Evolutionary conservation across 225 moss, liverwort and hornwort species (phyloP), one percentile per base, ranked within the genome.

Genomic region (Antitrichia curtipendula): DNA sequence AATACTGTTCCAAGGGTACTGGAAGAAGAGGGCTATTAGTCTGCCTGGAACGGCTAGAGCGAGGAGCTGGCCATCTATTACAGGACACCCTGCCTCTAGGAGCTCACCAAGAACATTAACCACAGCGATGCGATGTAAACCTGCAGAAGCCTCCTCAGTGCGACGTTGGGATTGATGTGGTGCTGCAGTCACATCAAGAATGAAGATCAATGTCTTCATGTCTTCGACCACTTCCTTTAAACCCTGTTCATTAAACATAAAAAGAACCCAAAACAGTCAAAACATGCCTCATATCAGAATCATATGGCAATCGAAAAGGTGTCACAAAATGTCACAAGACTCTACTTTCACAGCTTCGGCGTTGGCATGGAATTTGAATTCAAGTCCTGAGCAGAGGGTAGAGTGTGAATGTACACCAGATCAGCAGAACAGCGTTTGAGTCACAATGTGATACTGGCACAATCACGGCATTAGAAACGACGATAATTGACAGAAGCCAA

Each of bases 1-100:
- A 70, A 97, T 95, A 89, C 92, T 96, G 89, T 97, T 97, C 96
- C 97, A 96, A 73, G 97, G 97, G 78, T 94, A 96, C 58, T 93
- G 94, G 73, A 96, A 94, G 86, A 97, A 93, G 73, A 97, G 95
- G 84, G 88, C 81, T 72, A 94, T 86, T 41, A 97, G 93, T 87
- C 89, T 97, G 91, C 84, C 71, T 86, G 95, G 94, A 88, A 94
- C 84, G 86, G 82, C 93, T 81, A 95, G 89, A 82, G 87, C 90
- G 69, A 96, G 86, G 79, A 96, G 90, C 90, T 93, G 90, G 82
- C 63, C 88, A 92, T 96, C 96, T 85, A 98, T 91, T 63, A 86
- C 95, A 70, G 93, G 92, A 84, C 94, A 98, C 47, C 89, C 90
- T 86, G 97, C 95, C 62, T 95, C 96, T 24, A 98, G 78, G 49